Percentiles rank a stretch among this genome's conserved stretches.
These are phyloP conservation scores for Stylosanthes scabra DNA, from an alignment of 331 rosid species.

Conservation along the genomic window DNA sequence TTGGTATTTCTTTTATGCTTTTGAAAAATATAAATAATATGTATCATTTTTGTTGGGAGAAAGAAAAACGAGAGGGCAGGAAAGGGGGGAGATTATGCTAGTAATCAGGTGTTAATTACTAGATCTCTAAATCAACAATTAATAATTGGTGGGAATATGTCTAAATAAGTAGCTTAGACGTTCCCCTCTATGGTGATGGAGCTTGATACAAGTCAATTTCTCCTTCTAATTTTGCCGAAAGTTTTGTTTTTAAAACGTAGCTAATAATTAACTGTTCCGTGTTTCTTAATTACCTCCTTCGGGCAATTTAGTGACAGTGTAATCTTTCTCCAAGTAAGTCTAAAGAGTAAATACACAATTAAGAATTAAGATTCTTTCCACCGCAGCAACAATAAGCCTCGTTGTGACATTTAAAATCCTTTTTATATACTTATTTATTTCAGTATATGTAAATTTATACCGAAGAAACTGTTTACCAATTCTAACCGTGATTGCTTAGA, in stretches of 20 bases:
- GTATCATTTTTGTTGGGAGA: neutral
- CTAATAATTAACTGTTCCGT: constrained; percentile 36
- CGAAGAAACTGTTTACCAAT: neutral
- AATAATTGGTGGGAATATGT: constrained; percentile 13
- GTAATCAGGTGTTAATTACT: neutral
- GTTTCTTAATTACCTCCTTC: constrained; percentile 33
- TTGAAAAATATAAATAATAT: neutral
- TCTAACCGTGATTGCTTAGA: neutral
- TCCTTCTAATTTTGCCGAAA: constrained; percentile 24
- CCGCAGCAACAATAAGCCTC: neutral
- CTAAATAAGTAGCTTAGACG: constrained; percentile 39
- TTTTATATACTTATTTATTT: constrained; percentile 1
- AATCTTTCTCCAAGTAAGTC: neutral
- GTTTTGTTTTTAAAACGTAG: constrained; percentile 34
- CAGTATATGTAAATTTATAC: constrained; percentile 10
- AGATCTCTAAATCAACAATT: neutral
- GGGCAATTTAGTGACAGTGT: constrained; percentile 23
- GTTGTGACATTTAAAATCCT: neutral
- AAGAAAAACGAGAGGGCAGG: neutral
- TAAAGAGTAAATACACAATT: constrained; percentile 2
- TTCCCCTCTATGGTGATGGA: constrained; percentile 10
- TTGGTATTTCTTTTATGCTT: neutral
- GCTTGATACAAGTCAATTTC: constrained; percentile 12
- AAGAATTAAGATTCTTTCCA: neutral
- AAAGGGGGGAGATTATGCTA: neutral